These are phyloP conservation scores for Falciphora oryzae DNA, from an alignment of 2,329 filamentous ascomycete species.

Conservation along the genomic window DNA sequence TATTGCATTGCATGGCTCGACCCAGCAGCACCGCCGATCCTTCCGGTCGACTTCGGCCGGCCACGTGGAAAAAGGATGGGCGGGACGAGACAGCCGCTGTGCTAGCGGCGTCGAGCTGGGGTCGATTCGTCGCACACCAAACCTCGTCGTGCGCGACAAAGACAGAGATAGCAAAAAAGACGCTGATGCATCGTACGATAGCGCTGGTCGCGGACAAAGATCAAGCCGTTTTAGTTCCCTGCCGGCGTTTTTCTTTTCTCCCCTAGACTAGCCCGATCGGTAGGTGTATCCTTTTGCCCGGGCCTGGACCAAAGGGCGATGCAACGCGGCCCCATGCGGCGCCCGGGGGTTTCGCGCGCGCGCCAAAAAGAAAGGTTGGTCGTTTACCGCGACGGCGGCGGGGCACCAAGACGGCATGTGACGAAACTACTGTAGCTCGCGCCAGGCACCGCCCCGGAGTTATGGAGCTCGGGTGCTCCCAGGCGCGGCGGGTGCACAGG, in stretches of 20 bases:
- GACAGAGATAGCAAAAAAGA: background rate
- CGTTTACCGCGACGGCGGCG: no score
- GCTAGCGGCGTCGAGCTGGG: no score
- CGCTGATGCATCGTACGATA: background rate
- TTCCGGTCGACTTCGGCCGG: background rate
- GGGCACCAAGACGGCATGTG: background rate
- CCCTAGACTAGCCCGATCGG: background rate
- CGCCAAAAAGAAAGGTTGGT: background rate
- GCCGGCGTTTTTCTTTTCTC: background rate
- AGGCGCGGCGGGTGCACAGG: background rate
- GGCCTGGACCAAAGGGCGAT: background rate
- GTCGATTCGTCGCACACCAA: background rate
- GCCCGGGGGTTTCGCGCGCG: no score
- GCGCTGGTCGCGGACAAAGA: background rate
- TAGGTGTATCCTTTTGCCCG: background rate
- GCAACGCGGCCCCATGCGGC: no score
- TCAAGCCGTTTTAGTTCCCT: background rate
- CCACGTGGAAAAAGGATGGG: background rate
- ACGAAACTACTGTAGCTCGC: no score
- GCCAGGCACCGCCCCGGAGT: background rate
- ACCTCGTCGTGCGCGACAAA: no score
- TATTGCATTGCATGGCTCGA: background rate
- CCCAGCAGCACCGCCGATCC: background rate
- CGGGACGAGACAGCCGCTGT: no score
- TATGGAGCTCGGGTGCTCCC: background rate